These are phyloP conservation scores for Persicaria tinctoria DNA, from an alignment of 148 eudicot species.

Conservation along the genomic window DNA sequence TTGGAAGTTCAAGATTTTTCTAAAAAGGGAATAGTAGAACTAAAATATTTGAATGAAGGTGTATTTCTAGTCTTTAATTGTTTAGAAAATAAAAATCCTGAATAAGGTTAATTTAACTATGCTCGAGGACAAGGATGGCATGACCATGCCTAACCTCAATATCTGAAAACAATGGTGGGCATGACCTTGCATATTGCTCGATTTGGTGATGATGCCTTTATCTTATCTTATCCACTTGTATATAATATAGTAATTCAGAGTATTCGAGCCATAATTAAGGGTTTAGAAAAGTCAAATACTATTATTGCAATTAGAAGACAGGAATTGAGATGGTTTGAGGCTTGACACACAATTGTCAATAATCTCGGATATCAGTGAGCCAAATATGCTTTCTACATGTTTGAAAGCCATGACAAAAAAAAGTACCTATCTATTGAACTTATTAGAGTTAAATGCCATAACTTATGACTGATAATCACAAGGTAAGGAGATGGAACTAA, in stretches of 20 bases:
- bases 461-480: neutral
- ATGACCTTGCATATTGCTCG: neutral
- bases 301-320: neutral
- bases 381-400: neutral
- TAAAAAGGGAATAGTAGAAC: neutral
- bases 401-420: neutral
- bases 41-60: neutral
- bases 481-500: conserved; percentile 18
- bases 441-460: neutral
- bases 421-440: neutral
- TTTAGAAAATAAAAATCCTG: neutral
- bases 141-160: neutral
- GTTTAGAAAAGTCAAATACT: neutral
- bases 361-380: neutral
- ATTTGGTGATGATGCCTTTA: neutral
- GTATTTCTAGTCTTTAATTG: neutral
- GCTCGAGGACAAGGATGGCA: neutral
- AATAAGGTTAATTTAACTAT: neutral
- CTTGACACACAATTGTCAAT: neutral
- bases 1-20: neutral
- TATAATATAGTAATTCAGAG: neutral
- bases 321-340: neutral
- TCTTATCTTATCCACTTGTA: neutral
- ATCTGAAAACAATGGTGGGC: neutral
- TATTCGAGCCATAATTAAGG: neutral